Percentiles rank a stretch among this genome's conserved stretches.
These are phyloP conservation scores for Anthracocystis panici-leucophaei DNA, from an alignment of 1,284 basidiomycete genomes.

Conservation along the genomic window DNA sequence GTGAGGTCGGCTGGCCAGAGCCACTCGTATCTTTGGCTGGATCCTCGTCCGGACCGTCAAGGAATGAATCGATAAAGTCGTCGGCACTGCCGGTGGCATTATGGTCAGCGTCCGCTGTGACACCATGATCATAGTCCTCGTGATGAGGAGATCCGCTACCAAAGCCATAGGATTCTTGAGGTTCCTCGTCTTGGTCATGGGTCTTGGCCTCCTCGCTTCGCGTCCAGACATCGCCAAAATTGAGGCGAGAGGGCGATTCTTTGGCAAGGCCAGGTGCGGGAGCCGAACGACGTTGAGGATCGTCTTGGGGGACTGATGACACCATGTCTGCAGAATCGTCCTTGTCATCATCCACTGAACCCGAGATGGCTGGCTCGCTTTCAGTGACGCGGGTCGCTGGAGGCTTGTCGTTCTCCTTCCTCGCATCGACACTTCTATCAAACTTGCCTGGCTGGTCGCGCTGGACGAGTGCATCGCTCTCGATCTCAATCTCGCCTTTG, in stretches of 20 bases:
- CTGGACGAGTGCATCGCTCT: conserved; percentile 44
- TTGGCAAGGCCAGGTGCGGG: conserved; percentile 16
- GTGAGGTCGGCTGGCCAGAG: background rate
- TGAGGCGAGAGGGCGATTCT: conserved; percentile 27
- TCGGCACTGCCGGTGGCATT: conserved; percentile 34
- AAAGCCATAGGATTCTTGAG: conserved; percentile 35
- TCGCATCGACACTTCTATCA: conserved; percentile 2
- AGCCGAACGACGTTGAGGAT: conserved; percentile 20
- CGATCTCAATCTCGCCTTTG: conserved; percentile 69
- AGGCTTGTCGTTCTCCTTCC: background rate
- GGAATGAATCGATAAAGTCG: conserved; percentile 63
- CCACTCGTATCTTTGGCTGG: background rate
- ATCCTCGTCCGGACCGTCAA: conserved; percentile 34
- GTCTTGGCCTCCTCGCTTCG: conserved; percentile 8
- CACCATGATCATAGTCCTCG: conserved; percentile 11
- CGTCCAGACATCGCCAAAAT: conserved; percentile 38
- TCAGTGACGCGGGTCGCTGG: conserved; percentile 25
- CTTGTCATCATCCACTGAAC: background rate
- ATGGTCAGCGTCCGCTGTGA: conserved; percentile 1
- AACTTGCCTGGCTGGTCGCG: conserved; percentile 39
- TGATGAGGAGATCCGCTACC: conserved; percentile 21
- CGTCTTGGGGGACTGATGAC: background rate
- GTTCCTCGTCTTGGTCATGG: conserved; percentile 5
- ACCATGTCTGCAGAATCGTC: background rate
- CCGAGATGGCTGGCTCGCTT: conserved; percentile 28